Evolutionary conservation across 352 stramenopile genomes (phyloP).

Genomic region (Blastocystis hominis): DNA sequence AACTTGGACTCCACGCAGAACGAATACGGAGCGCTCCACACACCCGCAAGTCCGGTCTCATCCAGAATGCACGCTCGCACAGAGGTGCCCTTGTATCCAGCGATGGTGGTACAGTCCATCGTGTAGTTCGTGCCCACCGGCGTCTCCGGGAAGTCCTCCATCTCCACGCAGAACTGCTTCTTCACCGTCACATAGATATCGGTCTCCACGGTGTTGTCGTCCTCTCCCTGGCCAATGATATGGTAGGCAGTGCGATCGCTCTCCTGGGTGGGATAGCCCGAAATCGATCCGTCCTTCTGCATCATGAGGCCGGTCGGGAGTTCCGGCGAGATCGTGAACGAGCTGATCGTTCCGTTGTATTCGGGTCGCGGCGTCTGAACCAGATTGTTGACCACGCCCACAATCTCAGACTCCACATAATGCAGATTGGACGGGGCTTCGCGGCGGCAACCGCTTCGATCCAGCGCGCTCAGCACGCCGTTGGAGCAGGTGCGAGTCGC

Average conservation of each 20-base stretch:
- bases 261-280: background rate
- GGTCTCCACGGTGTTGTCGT: background rate
- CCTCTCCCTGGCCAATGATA: background rate
- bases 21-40: background rate
- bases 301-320: background rate
- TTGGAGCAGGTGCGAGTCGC: slow-evolving; percentile 1
- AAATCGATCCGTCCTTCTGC: background rate
- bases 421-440: background rate
- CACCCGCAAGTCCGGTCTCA: background rate
- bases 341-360: background rate
- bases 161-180: background rate
- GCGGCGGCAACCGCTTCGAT: background rate
- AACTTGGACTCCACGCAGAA: slow-evolving; percentile 47
- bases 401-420: background rate
- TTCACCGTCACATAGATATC: background rate
- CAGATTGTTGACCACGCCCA: background rate
- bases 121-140: background rate
- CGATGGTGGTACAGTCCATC: background rate
- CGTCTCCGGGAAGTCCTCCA: slow-evolving; percentile 9
- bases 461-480: background rate
- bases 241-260: background rate
- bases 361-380: background rate
- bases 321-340: background rate
- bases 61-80: background rate
- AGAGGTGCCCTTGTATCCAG: background rate